phyloP scores from a whole-genome alignment of 306 rosid species.

The Rosa chinensis region DNA sequence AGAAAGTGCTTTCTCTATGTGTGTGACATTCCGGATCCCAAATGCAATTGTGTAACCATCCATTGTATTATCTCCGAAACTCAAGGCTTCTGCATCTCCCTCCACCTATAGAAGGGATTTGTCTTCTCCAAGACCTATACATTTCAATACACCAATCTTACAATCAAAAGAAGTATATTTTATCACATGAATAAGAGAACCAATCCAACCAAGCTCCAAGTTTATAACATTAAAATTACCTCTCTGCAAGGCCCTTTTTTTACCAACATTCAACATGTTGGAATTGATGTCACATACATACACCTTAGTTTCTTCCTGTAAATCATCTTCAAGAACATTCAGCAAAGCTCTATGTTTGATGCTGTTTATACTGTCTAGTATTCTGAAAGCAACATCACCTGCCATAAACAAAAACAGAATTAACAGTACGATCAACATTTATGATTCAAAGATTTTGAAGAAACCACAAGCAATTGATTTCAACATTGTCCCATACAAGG shows the following conservation, averaged over 20 bases:
- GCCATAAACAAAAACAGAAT: too few relatives aligned
- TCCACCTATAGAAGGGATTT: slow-evolving; percentile 81
- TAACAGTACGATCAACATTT: too few relatives aligned
- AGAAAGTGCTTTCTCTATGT: slow-evolving; percentile 83
- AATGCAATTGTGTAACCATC: slow-evolving; percentile 98
- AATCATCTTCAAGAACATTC: too few relatives aligned
- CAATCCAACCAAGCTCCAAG: background rate
- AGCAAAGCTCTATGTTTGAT: too few relatives aligned
- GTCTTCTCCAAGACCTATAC: slow-evolving; percentile 66
- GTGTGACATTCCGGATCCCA: slow-evolving; percentile 95
- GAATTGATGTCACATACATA: too few relatives aligned
- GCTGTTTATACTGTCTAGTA: too few relatives aligned
- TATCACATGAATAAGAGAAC: slow-evolving; percentile 3
- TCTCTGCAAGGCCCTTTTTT: slow-evolving; percentile 60
- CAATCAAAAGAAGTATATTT: slow-evolving; percentile 22
- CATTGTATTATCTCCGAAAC: slow-evolving; percentile 68
- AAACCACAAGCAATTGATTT: too few relatives aligned
- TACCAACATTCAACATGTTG: slow-evolving; percentile 89
- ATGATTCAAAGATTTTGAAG: too few relatives aligned
- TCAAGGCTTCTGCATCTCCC: slow-evolving; percentile 84
- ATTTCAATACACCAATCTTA: slow-evolving; percentile 26
- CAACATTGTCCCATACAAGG: too few relatives aligned
- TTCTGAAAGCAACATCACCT: too few relatives aligned
- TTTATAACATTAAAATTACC: slow-evolving; percentile 43
- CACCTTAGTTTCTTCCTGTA: too few relatives aligned